These are phyloP conservation scores for Ceratobasidium sp. DNA, from an alignment of 1,284 basidiomycete genomes.

Conservation along the genomic window DNA sequence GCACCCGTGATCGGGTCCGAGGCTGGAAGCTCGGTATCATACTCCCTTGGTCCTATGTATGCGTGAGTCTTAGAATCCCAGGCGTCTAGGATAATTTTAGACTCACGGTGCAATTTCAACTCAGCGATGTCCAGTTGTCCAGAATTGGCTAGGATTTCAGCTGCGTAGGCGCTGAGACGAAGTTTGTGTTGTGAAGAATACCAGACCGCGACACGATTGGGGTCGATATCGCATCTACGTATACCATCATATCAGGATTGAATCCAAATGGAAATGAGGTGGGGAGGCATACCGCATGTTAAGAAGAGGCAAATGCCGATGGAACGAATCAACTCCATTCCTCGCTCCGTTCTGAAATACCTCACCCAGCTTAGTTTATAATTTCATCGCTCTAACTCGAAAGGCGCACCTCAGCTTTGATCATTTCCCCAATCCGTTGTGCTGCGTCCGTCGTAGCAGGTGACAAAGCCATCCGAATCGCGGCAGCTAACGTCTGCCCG, in stretches of 20 bases:
- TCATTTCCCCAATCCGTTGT: constrained; percentile 64
- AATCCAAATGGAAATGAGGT: neutral
- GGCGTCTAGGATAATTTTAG: no score
- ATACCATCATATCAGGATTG: neutral
- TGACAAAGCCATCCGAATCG: constrained; percentile 66
- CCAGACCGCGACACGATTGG: constrained; percentile 67
- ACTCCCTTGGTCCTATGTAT: constrained; percentile 68
- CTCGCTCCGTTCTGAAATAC: constrained; percentile 67
- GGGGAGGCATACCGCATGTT: constrained; percentile 65
- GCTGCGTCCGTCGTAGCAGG: constrained; percentile 65
- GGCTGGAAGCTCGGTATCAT: constrained; percentile 60
- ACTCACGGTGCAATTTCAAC: constrained; percentile 65
- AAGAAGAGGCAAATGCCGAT: constrained; percentile 71
- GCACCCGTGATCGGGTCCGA: constrained; percentile 62
- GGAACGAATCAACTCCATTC: constrained; percentile 68
- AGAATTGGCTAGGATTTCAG: constrained; percentile 64
- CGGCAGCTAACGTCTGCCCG: constrained; percentile 67
- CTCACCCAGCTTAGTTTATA: constrained; percentile 59
- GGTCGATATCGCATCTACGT: constrained; percentile 69
- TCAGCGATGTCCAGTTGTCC: constrained; percentile 61
- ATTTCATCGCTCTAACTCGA: neutral
- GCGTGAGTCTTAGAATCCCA: neutral
- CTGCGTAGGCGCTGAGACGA: constrained; percentile 68
- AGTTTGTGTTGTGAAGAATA: constrained; percentile 68
- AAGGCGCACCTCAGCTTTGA: constrained; percentile 64